Percentiles rank a stretch among this genome's conserved stretches.
Evolutionary conservation across 139 green algal genomes (phyloP).

Genomic region (Chloropicon primus): DNA sequence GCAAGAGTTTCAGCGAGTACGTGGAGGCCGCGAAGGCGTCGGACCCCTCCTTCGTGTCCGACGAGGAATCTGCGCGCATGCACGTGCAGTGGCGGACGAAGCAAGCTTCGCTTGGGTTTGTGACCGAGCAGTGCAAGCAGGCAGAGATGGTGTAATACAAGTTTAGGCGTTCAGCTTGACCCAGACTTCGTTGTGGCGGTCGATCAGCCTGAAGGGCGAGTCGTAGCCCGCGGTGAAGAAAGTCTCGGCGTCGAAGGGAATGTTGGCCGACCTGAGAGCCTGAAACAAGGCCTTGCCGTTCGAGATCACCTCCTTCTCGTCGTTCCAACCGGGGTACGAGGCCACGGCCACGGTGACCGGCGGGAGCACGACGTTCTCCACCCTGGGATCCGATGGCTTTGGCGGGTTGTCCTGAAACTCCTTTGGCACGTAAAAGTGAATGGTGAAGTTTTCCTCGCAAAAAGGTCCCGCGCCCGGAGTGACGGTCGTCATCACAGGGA

Average conservation of each 20-base stretch:
- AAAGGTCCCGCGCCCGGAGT: not conserved
- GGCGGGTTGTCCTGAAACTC: not conserved
- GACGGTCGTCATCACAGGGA: not conserved
- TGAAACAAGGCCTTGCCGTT: not conserved
- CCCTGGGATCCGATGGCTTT: not conserved
- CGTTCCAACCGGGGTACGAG: not conserved
- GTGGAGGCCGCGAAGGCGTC: no score
- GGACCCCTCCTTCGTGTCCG: no score
- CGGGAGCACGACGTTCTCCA: not conserved
- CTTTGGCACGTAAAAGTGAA: not conserved
- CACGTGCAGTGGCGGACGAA: no score
- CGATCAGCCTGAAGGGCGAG: conserved; percentile 8
- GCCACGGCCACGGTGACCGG: not conserved
- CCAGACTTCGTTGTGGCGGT: conserved; percentile 17
- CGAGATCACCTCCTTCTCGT: not conserved
- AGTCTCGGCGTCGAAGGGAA: not conserved
- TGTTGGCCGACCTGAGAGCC: not conserved
- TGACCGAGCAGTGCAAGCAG: no score
- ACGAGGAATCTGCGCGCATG: no score
- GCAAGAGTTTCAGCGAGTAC: no score
- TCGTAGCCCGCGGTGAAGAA: conserved; percentile 13
- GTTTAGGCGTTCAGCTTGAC: not conserved
- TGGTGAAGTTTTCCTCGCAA: not conserved
- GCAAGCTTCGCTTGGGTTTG: no score
- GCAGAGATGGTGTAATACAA: no score